Conservation (phyloP, 2,329 filamentous ascomycete species). For the Thielaviopsis euricoi region DNA sequence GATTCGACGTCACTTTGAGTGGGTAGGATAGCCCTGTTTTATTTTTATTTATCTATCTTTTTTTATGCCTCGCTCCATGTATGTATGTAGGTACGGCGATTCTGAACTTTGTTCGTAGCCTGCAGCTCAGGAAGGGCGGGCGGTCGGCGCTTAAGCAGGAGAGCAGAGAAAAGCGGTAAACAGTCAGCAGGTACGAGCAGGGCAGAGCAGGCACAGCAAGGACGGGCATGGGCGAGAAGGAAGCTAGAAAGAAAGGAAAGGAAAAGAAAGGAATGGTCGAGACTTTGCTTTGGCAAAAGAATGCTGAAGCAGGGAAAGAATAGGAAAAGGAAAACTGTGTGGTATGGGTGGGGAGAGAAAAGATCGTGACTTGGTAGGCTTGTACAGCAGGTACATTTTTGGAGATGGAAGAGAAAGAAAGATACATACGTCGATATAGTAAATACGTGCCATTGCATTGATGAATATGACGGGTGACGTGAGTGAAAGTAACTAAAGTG, state of each 20-base stretch:
- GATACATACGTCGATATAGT: no score
- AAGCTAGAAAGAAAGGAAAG: no score
- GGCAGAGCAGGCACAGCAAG: no score
- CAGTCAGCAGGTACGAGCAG: no score
- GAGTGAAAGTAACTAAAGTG: not conserved
- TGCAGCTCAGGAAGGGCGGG: not conserved
- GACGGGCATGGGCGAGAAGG: no score
- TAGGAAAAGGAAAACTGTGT: not conserved
- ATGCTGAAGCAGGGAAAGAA: not conserved
- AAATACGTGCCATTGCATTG: no score
- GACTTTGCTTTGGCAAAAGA: not conserved
- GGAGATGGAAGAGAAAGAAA: no score
- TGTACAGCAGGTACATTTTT: no score
- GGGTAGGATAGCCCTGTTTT: not conserved
- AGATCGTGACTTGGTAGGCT: not conserved
- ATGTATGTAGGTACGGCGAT: no score
- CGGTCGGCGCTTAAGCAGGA: not conserved
- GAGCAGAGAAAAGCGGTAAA: not conserved
- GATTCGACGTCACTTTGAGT: not conserved
- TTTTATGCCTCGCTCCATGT: no score
- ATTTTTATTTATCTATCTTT: no score
- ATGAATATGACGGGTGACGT: not conserved
- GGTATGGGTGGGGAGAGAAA: not conserved
- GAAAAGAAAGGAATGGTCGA: not conserved
- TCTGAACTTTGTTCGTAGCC: not conserved